A percentile compares a stretch with the other conserved stretches of the same genome.
Evolutionary conservation across 2,329 filamentous ascomycete species (phyloP).

Genomic region (Hymenoscyphus albidus): DNA sequence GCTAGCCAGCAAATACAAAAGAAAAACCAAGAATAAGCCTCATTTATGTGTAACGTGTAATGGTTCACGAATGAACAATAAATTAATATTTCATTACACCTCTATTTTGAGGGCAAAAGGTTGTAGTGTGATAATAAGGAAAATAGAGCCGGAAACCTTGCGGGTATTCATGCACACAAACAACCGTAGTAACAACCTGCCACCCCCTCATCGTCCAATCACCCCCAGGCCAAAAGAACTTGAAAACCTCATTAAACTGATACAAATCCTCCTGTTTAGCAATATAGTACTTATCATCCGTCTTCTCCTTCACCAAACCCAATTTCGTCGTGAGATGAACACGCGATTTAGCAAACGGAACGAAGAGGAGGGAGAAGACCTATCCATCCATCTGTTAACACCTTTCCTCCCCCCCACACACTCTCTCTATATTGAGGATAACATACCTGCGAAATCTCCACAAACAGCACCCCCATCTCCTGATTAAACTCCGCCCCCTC

Average conservation of each 20-base stretch:
- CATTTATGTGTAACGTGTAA: too few species aligned
- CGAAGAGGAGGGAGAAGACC: conserved; percentile 70
- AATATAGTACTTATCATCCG: conserved; percentile 61
- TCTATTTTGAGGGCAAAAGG: too few species aligned
- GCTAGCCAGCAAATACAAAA: too few species aligned
- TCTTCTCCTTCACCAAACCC: conserved; percentile 47
- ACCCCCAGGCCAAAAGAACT: conserved; percentile 63
- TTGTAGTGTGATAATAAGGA: too few species aligned
- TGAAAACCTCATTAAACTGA: conserved; percentile 69
- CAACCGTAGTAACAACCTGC: conserved; percentile 60
- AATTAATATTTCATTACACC: too few species aligned
- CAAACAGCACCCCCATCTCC: conserved; percentile 63
- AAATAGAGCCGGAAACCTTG: too few species aligned
- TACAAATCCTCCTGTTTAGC: conserved; percentile 76
- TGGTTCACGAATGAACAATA: too few species aligned
- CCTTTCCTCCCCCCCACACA: too few species aligned
- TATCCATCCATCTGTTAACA: not conserved
- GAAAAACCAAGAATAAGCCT: too few species aligned
- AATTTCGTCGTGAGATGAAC: conserved; percentile 68
- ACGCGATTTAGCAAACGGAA: conserved; percentile 69
- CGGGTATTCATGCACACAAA: conserved; percentile 48
- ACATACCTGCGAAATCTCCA: conserved; percentile 59
- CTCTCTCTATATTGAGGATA: too few species aligned
- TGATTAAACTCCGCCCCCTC: conserved; percentile 67
- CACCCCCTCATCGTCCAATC: conserved; percentile 55